Base-by-base conservation (phyloP, 768 basidiomycete genomes). In the Termitomyces sp. region DNA sequence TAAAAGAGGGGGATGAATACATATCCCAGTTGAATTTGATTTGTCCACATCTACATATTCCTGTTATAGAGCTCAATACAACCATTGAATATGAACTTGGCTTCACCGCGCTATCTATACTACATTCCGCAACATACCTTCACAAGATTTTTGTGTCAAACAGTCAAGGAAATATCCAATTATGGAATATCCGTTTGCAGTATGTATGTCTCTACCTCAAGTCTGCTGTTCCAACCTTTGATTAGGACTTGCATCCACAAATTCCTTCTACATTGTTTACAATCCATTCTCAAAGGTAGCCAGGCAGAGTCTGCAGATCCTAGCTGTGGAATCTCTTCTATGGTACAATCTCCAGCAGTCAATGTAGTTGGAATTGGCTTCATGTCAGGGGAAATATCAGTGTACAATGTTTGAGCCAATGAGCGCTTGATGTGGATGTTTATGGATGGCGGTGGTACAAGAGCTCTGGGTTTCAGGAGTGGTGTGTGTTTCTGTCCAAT, bases 351-450 rank as follows among this genome's bases (percentile, higher is more conserved):
- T 9, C 95, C 96, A 26, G 97, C 95, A 14, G 88, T 98, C 53
- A 97, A 99, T 65, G 93, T 98, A 10, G 80, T 98, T 40, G 97
- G 92, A n/a, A 77, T 99, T 50, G 96, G 94, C 1, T 92, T 91
- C 68, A 77, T 86, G 1, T 91, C 90, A 1, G 97, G 97, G 42
- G 86, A 90, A 64, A 85, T 97, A 30, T 86, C 88, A 0, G 80
- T 99, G 4, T 90, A 94, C 66, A 96, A 99, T 67, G 80, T 98
- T 50, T 85, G 94, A 35, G 82, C 90, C 10, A 94, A 96, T 61
- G 95, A 98, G 69, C 80, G 87, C 32, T 75, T 99, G 10, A 86
- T 98, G 79, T 78, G 86, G 53, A 87, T 98, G 77, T 86, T 86
- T 64, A 92, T 97, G 88, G 92, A 94, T 47, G 92, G 92, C 22